Evolutionary conservation across 169 alveolate genomes (phyloP), one percentile per base, ranked within the genome.

Genomic region (Eimeria sp.): DNA sequence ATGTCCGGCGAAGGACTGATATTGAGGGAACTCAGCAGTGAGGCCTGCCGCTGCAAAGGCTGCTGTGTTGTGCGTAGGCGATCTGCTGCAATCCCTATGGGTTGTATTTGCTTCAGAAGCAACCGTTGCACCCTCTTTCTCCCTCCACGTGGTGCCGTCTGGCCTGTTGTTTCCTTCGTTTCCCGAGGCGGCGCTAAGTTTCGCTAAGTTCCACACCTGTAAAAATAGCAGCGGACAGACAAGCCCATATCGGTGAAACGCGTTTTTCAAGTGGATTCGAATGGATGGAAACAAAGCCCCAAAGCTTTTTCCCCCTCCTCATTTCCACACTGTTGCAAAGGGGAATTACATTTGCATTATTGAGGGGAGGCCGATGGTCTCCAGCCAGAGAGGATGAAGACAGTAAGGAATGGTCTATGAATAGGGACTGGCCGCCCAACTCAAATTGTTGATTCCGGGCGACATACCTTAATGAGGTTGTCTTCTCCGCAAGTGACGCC

Each of bases 1-100:
- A 94, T 93, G 96, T 56, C 96, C 96, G 27, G 93, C 72, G 54
- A 93, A 93, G 3, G 96, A 93, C 88, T 93, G 96, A 54, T 49
- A 82, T 49, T 74, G 93, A 43, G 93, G 96, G 30, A 68, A 49
- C 58, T 85, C 91, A 60, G 74, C 60, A n/a, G 58, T 30, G 27
- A 62, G 60, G 49, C 80, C 91, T 56, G 77, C 64, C 33, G 91
- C 43, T 66, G 46, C 60, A 76, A 40, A 40, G 33, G 33, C n/a
- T 40, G 33, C 20, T 20, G 62, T 27, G 14, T 77, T 43, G 49
- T 77, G 58, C 62, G 18, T 23, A 43, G 87, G 66, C 43, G 87
- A 77, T 52, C 62, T 46, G 14, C 87, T n/a, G 58, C 66, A 46
- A 77, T 43, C 62, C 20, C 46, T 49, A 27, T 77, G 64, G 62